phyloP scores from a whole-genome alignment of 495 filamentous ascomycete genomes.

The Penicillium coprophilum region DNA sequence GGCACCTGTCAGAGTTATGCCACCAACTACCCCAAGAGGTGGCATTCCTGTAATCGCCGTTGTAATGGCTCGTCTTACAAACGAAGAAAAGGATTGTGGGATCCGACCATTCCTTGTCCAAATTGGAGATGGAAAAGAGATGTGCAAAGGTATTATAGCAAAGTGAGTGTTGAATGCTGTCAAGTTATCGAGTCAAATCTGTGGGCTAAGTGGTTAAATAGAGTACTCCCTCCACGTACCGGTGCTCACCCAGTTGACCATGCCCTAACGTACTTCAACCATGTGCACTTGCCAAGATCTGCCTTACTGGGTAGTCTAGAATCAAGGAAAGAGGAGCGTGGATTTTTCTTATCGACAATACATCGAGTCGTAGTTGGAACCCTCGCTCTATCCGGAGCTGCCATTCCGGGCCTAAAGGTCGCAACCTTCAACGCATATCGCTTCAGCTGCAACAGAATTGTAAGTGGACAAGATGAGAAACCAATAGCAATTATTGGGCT shows the following conservation, averaged over 20 bases:
- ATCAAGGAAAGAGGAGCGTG: slow-evolving; percentile 17
- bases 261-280: slow-evolving; percentile 35
- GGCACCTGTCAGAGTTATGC: slow-evolving; percentile 29
- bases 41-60: slow-evolving; percentile 31
- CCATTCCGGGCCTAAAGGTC: slow-evolving; percentile 22
- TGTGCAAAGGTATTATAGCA: slow-evolving; percentile 33
- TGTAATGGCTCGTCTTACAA: slow-evolving; percentile 37
- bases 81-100: slow-evolving; percentile 29
- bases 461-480: slow-evolving; percentile 13
- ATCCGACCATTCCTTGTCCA: slow-evolving; percentile 36
- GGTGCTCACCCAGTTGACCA: slow-evolving; percentile 37
- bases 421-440: slow-evolving; percentile 20
- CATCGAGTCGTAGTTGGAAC: slow-evolving; percentile 29
- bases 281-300: slow-evolving; percentile 29
- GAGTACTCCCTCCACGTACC: slow-evolving; percentile 24
- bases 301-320: slow-evolving; percentile 30
- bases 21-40: slow-evolving; percentile 29
- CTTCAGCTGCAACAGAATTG: slow-evolving; percentile 24
- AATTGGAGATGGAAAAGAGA: slow-evolving; percentile 28
- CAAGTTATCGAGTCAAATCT: too few species aligned
- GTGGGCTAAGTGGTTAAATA: not conserved
- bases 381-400: slow-evolving; percentile 20
- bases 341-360: slow-evolving; percentile 27
- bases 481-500: slow-evolving; percentile 34
- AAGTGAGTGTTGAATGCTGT: slow-evolving; percentile 10